These are phyloP conservation scores for Erysiphe neolycopersici DNA, from an alignment of 2,329 filamentous ascomycete species.

Conservation along the genomic window DNA sequence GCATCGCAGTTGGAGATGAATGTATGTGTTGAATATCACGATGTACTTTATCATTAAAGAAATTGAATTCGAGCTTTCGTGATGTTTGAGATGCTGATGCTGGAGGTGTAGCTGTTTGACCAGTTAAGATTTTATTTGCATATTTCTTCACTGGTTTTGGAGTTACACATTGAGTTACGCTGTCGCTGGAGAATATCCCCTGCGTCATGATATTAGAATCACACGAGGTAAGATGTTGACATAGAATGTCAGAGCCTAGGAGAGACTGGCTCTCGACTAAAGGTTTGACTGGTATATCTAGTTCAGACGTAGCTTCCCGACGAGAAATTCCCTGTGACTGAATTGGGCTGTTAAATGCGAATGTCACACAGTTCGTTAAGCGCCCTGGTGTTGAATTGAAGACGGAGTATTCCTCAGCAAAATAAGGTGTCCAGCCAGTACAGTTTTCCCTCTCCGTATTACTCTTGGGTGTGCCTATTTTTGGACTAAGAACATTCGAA, in stretches of 20 bases:
- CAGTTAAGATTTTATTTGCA: slow-evolving; percentile 5
- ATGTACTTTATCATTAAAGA: no score
- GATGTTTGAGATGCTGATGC: slow-evolving; percentile 27
- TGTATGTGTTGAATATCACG: no score
- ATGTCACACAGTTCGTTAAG: slow-evolving; percentile 14
- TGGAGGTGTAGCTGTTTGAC: slow-evolving; percentile 32
- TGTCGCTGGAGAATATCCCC: no score
- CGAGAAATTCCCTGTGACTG: neutral
- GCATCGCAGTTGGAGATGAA: no score
- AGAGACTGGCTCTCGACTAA: no score
- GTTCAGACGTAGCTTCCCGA: no score
- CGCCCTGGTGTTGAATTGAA: slow-evolving; percentile 37
- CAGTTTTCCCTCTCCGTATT: slow-evolving; percentile 21
- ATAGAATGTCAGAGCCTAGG: no score
- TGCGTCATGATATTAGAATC: no score
- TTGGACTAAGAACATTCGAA: slow-evolving; percentile 24
- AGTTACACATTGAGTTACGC: no score
- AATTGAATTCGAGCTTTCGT: slow-evolving; percentile 23
- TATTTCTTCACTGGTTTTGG: no score
- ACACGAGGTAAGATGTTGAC: no score
- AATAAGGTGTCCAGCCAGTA: slow-evolving; percentile 30
- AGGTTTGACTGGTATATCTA: no score
- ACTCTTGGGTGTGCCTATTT: slow-evolving; percentile 29
- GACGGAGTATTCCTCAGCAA: slow-evolving; percentile 37
- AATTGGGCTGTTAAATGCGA: neutral